These are phyloP conservation scores for Penstemon davidsonii DNA, from an alignment of 257 asterid species.

Conservation along the genomic window DNA sequence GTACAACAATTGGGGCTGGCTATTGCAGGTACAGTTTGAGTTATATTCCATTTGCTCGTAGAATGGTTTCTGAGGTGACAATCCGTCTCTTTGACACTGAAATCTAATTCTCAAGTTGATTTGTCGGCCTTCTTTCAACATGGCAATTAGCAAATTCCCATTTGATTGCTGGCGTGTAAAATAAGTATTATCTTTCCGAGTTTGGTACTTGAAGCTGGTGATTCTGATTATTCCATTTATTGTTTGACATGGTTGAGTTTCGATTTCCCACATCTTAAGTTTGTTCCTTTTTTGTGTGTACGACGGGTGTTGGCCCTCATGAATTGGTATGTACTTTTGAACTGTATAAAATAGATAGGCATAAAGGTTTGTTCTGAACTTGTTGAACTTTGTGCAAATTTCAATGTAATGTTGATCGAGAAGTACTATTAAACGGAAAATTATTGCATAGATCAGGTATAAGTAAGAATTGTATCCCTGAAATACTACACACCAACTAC, in stretches of 20 bases:
- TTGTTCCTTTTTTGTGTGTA: no score
- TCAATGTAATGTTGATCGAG: no score
- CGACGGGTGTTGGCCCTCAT: no score
- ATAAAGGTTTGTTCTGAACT: no score
- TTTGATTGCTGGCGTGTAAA: conserved; percentile 19
- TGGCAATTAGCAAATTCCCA: conserved; percentile 2
- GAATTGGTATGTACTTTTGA: no score
- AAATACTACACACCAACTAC: no score
- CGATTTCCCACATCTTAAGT: background rate
- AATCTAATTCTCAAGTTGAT: conserved; percentile 44
- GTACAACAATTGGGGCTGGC: background rate
- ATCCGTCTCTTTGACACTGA: conserved; percentile 94
- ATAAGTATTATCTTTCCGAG: conserved; percentile 2
- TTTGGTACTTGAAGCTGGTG: conserved; percentile 10
- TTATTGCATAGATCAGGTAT: no score
- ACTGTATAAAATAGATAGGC: no score
- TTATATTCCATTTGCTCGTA: conserved; percentile 90
- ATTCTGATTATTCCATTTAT: conserved; percentile 3
- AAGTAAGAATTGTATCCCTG: no score
- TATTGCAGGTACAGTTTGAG: conserved; percentile 94
- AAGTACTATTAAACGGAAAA: no score
- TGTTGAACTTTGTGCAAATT: no score
- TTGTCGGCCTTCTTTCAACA: conserved; percentile 18
- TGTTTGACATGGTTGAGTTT: conserved; percentile 9
- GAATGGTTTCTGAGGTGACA: conserved; percentile 75